phyloP scores from a whole-genome alignment of 805 yeast species.

The Kregervanrija fluxuum region DNA sequence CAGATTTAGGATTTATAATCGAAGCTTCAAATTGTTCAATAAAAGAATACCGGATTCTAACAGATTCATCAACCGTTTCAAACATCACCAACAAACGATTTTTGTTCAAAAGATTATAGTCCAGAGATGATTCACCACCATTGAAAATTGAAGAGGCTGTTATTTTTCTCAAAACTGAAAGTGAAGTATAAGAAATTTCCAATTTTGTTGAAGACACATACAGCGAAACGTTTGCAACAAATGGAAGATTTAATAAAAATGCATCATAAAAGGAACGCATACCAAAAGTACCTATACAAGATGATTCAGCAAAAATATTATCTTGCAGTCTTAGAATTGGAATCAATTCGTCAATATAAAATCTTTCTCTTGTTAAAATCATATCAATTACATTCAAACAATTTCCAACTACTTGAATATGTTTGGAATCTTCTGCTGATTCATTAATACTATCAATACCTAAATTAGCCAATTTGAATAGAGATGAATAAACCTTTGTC shows the following conservation, averaged over 20 bases:
- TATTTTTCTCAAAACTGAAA: slow-evolving; percentile 46
- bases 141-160: slow-evolving; percentile 37
- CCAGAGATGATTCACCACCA: slow-evolving; percentile 14
- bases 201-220: slow-evolving; percentile 56
- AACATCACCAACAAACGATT: slow-evolving; percentile 64
- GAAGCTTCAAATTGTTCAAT: slow-evolving; percentile 55
- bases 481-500: slow-evolving; percentile 44
- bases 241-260: slow-evolving; percentile 58
- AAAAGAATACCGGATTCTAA: slow-evolving; percentile 64
- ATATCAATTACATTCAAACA: slow-evolving; percentile 39
- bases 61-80: slow-evolving; percentile 72
- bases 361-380: slow-evolving; percentile 47
- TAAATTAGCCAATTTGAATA: slow-evolving; percentile 49
- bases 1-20: slow-evolving; percentile 30
- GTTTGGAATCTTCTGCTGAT: slow-evolving; percentile 25
- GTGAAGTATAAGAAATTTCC: slow-evolving; percentile 44
- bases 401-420: slow-evolving; percentile 31
- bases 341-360: slow-evolving; percentile 48
- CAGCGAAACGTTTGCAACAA: slow-evolving; percentile 67
- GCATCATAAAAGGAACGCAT: slow-evolving; percentile 64
- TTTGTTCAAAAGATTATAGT: slow-evolving; percentile 31
- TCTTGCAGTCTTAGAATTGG: slow-evolving; percentile 40
- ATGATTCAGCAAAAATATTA: slow-evolving; percentile 34
- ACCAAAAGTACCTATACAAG: slow-evolving; percentile 50
- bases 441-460: slow-evolving; percentile 55